A percentile compares a stretch with the other conserved stretches of the same genome.
phyloP scores from a whole-genome alignment of 2,329 filamentous ascomycete genomes.

The Clathrospora elynae region DNA sequence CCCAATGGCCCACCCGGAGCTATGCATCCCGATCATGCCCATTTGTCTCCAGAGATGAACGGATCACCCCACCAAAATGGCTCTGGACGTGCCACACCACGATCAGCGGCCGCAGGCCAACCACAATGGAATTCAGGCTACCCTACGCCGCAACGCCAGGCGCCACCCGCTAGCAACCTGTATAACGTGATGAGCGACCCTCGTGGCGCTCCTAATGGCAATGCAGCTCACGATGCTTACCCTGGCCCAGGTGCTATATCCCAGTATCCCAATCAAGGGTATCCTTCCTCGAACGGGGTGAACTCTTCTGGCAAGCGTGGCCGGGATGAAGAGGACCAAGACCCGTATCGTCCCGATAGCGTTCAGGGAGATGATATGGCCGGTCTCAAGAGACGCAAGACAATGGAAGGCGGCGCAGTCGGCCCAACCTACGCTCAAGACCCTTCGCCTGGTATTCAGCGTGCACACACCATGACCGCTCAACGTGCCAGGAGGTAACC shows the following conservation, averaged over 20 bases:
- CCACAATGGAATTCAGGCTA: conserved; percentile 76
- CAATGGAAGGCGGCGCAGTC: conserved; percentile 59
- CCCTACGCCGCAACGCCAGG: conserved; percentile 74
- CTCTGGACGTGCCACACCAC: conserved; percentile 83
- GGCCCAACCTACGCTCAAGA: conserved; percentile 40
- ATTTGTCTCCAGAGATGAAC: conserved; percentile 81
- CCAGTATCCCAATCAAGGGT: conserved; percentile 65
- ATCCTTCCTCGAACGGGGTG: conserved; percentile 66
- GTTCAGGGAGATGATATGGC: conserved; percentile 63
- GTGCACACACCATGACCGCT: conserved; percentile 38
- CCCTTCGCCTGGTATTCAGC: conserved; percentile 40
- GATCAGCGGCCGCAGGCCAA: conserved; percentile 73
- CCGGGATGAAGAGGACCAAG: conserved; percentile 67
- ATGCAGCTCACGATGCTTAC: conserved; percentile 70
- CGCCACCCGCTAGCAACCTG: conserved; percentile 74
- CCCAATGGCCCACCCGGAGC: conserved; percentile 68
- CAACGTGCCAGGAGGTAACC: conserved; percentile 40
- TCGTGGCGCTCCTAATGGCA: conserved; percentile 69
- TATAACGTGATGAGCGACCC: conserved; percentile 90
- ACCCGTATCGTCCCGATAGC: conserved; percentile 68
- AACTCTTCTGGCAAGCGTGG: conserved; percentile 63
- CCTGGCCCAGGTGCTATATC: conserved; percentile 63
- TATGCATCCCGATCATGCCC: conserved; percentile 72
- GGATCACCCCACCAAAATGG: conserved; percentile 81
- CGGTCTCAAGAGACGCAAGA: conserved; percentile 78